Percentiles rank a stretch among this genome's conserved stretches.
These are phyloP conservation scores for Paxillus involutus DNA, from an alignment of 768 basidiomycete genomes.

Conservation along the genomic window DNA sequence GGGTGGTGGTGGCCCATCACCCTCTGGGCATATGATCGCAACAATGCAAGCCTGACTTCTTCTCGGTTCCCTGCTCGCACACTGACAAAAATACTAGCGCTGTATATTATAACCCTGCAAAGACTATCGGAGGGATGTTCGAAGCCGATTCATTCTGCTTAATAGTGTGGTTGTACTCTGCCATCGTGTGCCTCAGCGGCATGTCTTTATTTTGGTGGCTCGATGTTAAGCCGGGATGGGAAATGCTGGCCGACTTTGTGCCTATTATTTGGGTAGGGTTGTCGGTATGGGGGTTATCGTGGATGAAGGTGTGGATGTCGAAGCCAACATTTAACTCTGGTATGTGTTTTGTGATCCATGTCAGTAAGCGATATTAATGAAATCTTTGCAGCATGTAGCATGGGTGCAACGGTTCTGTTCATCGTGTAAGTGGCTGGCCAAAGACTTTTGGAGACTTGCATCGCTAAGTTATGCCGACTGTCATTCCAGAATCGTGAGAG, in stretches of 20 bases:
- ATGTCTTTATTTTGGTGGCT: constrained; percentile 82
- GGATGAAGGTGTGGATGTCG: constrained; percentile 89
- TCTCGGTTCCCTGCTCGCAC: neutral
- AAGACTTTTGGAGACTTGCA: neutral
- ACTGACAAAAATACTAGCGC: constrained; percentile 42
- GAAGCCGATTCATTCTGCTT: constrained; percentile 86
- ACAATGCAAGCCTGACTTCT: constrained; percentile 59
- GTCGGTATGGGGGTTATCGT: constrained; percentile 79
- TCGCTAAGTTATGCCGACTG: constrained; percentile 1
- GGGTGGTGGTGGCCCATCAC: constrained; percentile 53
- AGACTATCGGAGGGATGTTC: constrained; percentile 89
- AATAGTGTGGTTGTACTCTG: constrained; percentile 66
- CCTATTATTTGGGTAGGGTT: constrained; percentile 83
- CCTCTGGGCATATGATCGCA: constrained; percentile 89
- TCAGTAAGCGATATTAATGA: neutral
- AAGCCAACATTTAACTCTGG: constrained; percentile 92
- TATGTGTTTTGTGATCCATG: constrained; percentile 23
- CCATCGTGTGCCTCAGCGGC: constrained; percentile 70
- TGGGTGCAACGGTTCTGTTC: constrained; percentile 82
- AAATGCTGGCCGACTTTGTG: constrained; percentile 70
- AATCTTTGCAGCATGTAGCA: constrained; percentile 63
- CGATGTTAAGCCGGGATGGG: constrained; percentile 66
- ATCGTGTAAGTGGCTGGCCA: constrained; percentile 56
- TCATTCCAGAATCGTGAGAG: constrained; percentile 69
- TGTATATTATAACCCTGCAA: constrained; percentile 92